Base-by-base conservation (phyloP, 345 rosid species). In the Crucihimalaya himalaica region DNA sequence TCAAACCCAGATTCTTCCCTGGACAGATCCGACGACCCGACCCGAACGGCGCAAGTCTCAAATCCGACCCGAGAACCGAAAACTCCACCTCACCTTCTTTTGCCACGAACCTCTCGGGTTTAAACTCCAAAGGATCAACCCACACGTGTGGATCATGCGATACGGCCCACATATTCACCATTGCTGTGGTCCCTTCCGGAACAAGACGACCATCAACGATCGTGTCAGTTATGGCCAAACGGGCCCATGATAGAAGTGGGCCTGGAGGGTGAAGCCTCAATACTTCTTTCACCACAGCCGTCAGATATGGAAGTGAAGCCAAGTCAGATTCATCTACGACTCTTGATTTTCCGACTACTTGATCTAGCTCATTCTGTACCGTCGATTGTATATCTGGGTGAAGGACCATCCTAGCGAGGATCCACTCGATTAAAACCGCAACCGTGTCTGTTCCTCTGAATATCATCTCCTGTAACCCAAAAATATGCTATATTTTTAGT, bases 121-220 rank as follows among this genome's bases (percentile, higher is more conserved):
- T 80, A 74, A 87, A 90, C 74, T 76, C 73, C 48, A 83, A 81
- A 8, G 98, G 93, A 85, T 90, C 82, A 4, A 48, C 70, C 98
- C 98, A 92, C 55, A 80, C 81, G 3, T 82, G 67, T 12, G 89
- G 90, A 83, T 92, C 98, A 83, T 93, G 75, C 4, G 86, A 69
- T 19, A 92, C 88, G 81, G 98, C 98, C 98, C 98, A 92, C 98
- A 92, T 92, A 78, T 92, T 92, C 60, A 92, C 97, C 95, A 90
- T 90, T 2, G 97, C 95, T 0, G 95, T 92, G 79, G 98, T 92
- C 76, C 98, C 93, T n/a, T 37, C 31, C 2, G 98, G 97, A 83
- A 92, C 90, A 83, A 80, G 79, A 80, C 84, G 69, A 52, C 96
- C 96, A 65, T 86, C 97, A 20, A 88, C 76, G n/a, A 78, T 78